These are phyloP conservation scores for Leishmania guyanensis DNA, from an alignment of 208 protist species.

Conservation along the genomic window DNA sequence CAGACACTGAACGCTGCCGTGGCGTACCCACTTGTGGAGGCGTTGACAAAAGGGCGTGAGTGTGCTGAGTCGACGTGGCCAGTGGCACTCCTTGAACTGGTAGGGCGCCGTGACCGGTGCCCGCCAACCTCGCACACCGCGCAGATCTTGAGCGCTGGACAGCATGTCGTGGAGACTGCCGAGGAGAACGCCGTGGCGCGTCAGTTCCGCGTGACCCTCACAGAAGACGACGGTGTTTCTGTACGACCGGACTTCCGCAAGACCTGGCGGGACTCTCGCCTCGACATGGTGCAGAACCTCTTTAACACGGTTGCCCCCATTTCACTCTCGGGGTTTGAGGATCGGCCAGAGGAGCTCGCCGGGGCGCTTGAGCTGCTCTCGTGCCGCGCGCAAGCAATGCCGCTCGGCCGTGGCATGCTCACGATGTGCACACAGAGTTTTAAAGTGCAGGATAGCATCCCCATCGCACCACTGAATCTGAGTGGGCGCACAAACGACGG, in stretches of 20 bases:
- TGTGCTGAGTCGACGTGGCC: slow-evolving; percentile 42
- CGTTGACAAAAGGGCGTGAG: slow-evolving; percentile 52
- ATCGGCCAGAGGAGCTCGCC: slow-evolving; percentile 57
- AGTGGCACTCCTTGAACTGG: slow-evolving; percentile 51
- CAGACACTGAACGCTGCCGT: slow-evolving; percentile 50
- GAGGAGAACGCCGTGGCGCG: slow-evolving; percentile 60
- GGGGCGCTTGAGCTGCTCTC: slow-evolving; percentile 51
- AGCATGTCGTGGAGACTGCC: slow-evolving; percentile 58
- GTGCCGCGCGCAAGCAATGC: slow-evolving; percentile 49
- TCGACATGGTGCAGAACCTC: slow-evolving; percentile 71
- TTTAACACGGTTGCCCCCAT: slow-evolving; percentile 81
- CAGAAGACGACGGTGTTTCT: slow-evolving; percentile 83
- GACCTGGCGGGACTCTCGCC: slow-evolving; percentile 68
- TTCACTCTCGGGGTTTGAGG: slow-evolving; percentile 47
- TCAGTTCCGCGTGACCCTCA: slow-evolving; percentile 45
- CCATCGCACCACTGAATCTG: slow-evolving; percentile 72
- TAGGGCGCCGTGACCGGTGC: slow-evolving; percentile 68
- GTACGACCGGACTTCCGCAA: slow-evolving; percentile 71
- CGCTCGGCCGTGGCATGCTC: slow-evolving; percentile 80
- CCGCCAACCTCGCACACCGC: slow-evolving; percentile 27
- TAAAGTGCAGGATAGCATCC: slow-evolving; percentile 72
- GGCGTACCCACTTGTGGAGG: slow-evolving; percentile 58
- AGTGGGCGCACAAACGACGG: slow-evolving; percentile 73
- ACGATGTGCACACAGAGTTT: slow-evolving; percentile 87
- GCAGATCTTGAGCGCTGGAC: slow-evolving; percentile 33